Evolutionary conservation across 495 filamentous ascomycete genomes (phyloP), one percentile per base, ranked within the genome.

Genomic region (Eremomyces bilateralis): DNA sequence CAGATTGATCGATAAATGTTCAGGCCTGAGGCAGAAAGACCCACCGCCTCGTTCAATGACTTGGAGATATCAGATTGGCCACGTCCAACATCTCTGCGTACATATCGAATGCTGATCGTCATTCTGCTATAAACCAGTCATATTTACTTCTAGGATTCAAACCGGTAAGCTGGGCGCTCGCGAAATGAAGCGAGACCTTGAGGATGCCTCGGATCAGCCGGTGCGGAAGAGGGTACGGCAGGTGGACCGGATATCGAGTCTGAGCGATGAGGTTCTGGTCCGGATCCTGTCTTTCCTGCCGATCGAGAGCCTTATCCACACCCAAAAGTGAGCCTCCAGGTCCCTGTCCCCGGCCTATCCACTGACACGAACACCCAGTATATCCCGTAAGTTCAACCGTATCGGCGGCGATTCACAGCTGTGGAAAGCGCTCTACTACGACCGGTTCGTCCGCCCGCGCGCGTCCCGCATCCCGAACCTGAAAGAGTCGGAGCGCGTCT

Each of bases 361-460:
- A n/a, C n/a, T n/a, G n/a, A n/a, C n/a, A n/a, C n/a, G n/a, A n/a
- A n/a, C n/a, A n/a, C n/a, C n/a, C 36, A 80, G 76, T 31, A 53
- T 90, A 18, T 93, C 81, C n/a, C 71, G 57, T 29, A 76, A 72
- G 27, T 80, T 92, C 46, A 62, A 73, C 44, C 56, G 54, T n/a
- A 60, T 97, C 11, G 64, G 79, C 13, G 64, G 63, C 39, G 88
- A 97, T 54, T 74, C 76, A 8, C 80, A 92, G 49, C 57, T 97
- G 32, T 97, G 88, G 88, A 92, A 85, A 55, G 63, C 65, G 5
- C 62, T 77, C 21, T 97, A 91, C 57, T 93, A 92, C 57, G 64
- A 70, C 21, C 71, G 76, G 41, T 97, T 92, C 56, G 83, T 97
- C 6, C 66, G 75, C 33, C 85, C 84, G 32, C 67, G 82, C 49